Base-by-base conservation (phyloP, 306 rosid species). In the Cucurbita moschata region DNA sequence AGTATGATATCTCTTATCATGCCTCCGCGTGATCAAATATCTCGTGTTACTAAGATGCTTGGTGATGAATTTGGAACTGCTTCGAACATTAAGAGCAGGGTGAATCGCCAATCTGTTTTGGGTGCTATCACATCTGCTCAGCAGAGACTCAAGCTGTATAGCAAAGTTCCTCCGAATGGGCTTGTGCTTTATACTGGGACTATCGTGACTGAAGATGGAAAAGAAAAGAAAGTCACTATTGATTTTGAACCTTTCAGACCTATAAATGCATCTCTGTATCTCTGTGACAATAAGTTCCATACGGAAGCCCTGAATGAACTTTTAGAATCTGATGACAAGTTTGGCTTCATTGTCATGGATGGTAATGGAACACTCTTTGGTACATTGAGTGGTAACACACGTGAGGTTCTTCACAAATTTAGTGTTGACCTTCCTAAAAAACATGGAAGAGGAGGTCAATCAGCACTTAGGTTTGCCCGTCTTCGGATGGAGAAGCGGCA, bases 51-150 rank as follows among this genome's bases (percentile, higher is more conserved):
- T 16, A 91, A 91, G 92, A 91, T 91, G 97, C 79, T 91, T 74
- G 97, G 96, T 47, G 97, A 91, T 82, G 97, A 91, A 82, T 91
- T 83, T 79, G 97, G 97, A 75, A 91, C 97, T 83, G 97, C 96
- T 73, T 91, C 97, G 64, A 91, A 91, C 78, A 91, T 91, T 76
- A 91, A 91, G 67, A 91, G 97, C 47, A 84, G 97, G 85, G 97
- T 91, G 66, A 91, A 91, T 79, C 85, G 96, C 6, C 96, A 89
- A 79, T 91, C 97, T 26, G 97, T 91, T 67, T 77, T 91, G 71
- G 97, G 86, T 14, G 97, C 97, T 47, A 91, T 91, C 40, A 91
- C 97, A 7, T 91, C 97, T 72, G 96, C 97, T 50, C 97, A 91
- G 72, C 97, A 89, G 79, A 79, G 96, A 59, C 85, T 91, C 80